Evolutionary conservation across 495 filamentous ascomycete genomes (phyloP), one percentile per base, ranked within the genome.

Genomic region (Penicillium angulare): DNA sequence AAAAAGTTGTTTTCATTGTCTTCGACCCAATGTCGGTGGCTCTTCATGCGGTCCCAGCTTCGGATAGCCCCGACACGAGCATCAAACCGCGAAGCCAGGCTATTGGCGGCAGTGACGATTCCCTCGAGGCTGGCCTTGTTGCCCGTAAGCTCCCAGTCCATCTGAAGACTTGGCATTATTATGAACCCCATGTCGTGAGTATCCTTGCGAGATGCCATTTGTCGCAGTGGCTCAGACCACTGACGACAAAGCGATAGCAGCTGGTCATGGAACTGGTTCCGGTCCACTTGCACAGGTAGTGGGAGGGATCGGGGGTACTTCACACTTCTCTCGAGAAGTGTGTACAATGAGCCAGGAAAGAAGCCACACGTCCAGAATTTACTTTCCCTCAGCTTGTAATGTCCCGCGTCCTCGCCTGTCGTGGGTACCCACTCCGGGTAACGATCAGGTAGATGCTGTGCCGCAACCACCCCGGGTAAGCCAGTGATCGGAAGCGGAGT

Each of bases 101-200:
- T 65, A 15, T 55, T 26, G 2, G 70, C 73, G 1, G 69, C 72
- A 10, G 45, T 50, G 0, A 69, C 6, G 15, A 74, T 1, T 61
- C 49, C n/a, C 7, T 15, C 21, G 10, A 47, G 27, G 35, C 61
- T 68, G 2, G 60, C 18, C 2, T 31, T 13, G 42, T 74, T 57
- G 7, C 62, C 55, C 0, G 55, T 67, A 0, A 78, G 59, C 43
- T 73, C 68, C 64, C 64, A 68, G 22, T 57, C 56, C 21, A 34
- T 46, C 2, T 56, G 36, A 1, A 53, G 44, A 2, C n/a, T n/a
- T n/a, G 62, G 62, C 21, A 63, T 52, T 21, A 77, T 61, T 43
- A 76, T 77, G 51, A 78, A 76, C 0, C 73, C 67, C 24, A 78
- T 44, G 49, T 77, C 75, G 47, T 78, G 73, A 0, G 71, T 77